A percentile compares a stretch with the other conserved stretches of the same genome.
Conservation (phyloP, 805 yeast species). For the Candida sanyiensis region DNA sequence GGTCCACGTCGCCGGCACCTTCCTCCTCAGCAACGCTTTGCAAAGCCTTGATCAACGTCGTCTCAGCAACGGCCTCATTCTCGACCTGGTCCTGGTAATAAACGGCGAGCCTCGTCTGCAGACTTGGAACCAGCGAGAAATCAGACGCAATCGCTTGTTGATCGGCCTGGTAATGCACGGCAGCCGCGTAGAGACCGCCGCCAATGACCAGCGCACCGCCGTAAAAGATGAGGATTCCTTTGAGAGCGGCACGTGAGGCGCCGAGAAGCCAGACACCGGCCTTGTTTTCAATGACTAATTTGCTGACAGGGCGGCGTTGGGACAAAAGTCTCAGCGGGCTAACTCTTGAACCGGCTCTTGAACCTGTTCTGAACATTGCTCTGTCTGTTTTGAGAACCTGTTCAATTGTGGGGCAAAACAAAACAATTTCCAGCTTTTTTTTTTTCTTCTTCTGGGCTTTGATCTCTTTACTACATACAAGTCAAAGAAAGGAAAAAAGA, state of each 20-base stretch:
- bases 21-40: constrained; percentile 28
- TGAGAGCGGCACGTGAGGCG: constrained; percentile 12
- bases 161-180: constrained; percentile 9
- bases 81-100: constrained; percentile 33
- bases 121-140: constrained; percentile 6
- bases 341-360: not conserved
- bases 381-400: not conserved
- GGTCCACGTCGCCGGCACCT: constrained; percentile 21
- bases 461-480: not conserved
- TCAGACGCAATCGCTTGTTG: constrained; percentile 12
- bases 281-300: constrained; percentile 4
- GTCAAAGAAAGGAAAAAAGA: not conserved
- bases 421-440: no score
- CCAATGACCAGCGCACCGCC: constrained; percentile 9
- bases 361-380: constrained; percentile 2
- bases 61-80: constrained; percentile 30
- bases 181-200: constrained; percentile 6
- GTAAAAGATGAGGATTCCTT: constrained; percentile 16
- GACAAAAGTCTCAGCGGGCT: not conserved
- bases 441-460: not conserved
- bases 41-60: constrained; percentile 28
- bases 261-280: constrained; percentile 6
- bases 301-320: constrained; percentile 2
- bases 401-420: no score
- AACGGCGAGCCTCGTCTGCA: constrained; percentile 29